Evolutionary conservation across 129 eudicot species (phyloP).

Genomic region (Chrysanthemum seticuspe): DNA sequence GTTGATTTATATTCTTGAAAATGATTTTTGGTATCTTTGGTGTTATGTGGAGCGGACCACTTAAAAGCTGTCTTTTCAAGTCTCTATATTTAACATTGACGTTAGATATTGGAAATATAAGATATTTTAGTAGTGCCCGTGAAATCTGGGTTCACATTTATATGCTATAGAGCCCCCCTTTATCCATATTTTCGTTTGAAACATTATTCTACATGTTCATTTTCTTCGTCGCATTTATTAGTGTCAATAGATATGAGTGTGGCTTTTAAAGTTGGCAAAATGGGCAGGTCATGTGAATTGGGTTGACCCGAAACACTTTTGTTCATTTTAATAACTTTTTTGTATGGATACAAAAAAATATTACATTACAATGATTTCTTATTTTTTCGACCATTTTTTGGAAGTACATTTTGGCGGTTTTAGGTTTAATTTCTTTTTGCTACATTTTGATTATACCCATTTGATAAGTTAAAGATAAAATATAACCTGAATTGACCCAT

Average conservation of each 20-base stretch:
- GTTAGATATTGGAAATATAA: slow-evolving; percentile 4
- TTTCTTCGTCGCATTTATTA: slow-evolving; percentile 17
- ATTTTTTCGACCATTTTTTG: not conserved
- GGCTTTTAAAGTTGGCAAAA: slow-evolving; percentile 1
- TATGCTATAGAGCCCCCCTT: slow-evolving; percentile 2
- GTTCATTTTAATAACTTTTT: not conserved
- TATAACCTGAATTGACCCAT: not conserved
- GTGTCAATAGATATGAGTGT: slow-evolving; percentile 8
- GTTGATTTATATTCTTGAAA: slow-evolving; percentile 31
- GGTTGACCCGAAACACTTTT: slow-evolving; percentile 1
- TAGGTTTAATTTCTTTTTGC: not conserved
- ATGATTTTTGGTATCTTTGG: slow-evolving; percentile 32
- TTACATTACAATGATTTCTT: not conserved
- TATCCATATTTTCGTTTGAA: slow-evolving; percentile 2
- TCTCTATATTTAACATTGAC: not conserved
- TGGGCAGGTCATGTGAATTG: slow-evolving; percentile 6
- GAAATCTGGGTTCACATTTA: slow-evolving; percentile 19
- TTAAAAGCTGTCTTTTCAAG: slow-evolving; percentile 18
- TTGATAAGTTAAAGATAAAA: not conserved
- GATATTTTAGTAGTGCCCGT: slow-evolving; percentile 11
- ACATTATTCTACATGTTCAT: slow-evolving; percentile 8
- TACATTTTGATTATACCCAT: not conserved
- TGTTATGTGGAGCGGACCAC: slow-evolving; percentile 33
- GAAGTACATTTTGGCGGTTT: not conserved
- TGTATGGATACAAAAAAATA: not conserved